Conservation (phyloP, 2,329 filamentous ascomycete species). For the Cladosporium sphaerospermum region DNA sequence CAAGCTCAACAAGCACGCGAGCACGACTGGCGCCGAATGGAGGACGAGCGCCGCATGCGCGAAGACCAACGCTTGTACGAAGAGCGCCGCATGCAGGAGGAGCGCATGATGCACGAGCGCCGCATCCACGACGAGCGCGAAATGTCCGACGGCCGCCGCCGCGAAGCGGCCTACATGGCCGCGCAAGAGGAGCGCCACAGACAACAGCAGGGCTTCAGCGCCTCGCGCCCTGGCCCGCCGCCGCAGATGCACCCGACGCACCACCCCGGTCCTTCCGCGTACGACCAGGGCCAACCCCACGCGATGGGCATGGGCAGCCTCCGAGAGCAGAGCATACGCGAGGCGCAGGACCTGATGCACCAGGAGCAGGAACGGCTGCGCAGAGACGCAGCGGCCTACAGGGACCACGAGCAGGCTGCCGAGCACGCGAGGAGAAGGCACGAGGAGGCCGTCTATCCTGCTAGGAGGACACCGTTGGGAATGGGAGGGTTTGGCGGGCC, state of each 20-base stretch:
- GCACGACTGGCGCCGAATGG: constrained; percentile 13
- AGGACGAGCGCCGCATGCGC: constrained; percentile 13
- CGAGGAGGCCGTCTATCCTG: constrained; percentile 9
- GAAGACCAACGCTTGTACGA: constrained; percentile 14
- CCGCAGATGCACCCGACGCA: constrained; percentile 8
- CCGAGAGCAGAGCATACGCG: constrained; percentile 21
- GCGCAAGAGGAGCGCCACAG: constrained; percentile 9
- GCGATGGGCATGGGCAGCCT: constrained; percentile 13
- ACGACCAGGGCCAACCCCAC: constrained; percentile 4
- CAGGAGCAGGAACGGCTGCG: constrained; percentile 14
- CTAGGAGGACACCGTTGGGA: constrained; percentile 6
- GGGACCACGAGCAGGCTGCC: constrained; percentile 14
- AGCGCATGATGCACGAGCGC: constrained; percentile 10
- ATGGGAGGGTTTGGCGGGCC: constrained; percentile 9
- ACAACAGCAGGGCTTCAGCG: constrained; percentile 7
- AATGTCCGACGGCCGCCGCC: constrained; percentile 9
- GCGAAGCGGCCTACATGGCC: constrained; percentile 11
- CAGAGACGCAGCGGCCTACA: background rate
- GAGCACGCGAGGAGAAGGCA: constrained; percentile 17
- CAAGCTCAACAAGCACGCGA: constrained; percentile 12
- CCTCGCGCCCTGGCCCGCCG: background rate
- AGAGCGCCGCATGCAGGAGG: constrained; percentile 14
- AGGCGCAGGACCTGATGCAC: constrained; percentile 19
- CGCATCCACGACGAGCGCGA: constrained; percentile 16
- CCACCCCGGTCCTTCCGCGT: background rate